Evolutionary conservation across 2,329 filamentous ascomycete species (phyloP).

Genomic region (Alternaria solani): DNA sequence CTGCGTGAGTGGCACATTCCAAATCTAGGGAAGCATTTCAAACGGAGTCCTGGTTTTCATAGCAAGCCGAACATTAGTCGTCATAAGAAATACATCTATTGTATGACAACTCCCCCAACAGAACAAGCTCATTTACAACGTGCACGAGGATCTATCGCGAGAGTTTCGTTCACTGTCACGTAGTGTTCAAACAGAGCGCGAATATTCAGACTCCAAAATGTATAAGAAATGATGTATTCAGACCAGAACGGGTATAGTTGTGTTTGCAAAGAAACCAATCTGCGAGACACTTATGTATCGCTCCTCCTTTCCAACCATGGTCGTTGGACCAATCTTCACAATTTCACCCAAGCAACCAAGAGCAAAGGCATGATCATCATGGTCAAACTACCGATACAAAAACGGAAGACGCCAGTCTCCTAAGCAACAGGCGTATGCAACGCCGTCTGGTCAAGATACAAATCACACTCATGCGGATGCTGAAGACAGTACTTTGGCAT

Average conservation of each 20-base stretch:
- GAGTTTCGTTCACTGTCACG: background rate
- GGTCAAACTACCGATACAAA: background rate
- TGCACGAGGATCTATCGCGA: background rate
- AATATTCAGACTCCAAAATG: background rate
- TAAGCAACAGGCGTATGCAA: slow-evolving; percentile 2
- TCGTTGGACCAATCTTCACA: background rate
- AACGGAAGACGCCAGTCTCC: background rate
- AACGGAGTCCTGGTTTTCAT: background rate
- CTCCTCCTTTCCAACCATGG: background rate
- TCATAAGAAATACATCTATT: background rate
- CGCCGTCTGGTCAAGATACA: slow-evolving; percentile 60
- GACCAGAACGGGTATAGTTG: background rate
- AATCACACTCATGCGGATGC: slow-evolving; percentile 66
- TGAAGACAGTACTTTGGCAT: slow-evolving; percentile 67
- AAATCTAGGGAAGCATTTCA: background rate
- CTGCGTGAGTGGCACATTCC: background rate
- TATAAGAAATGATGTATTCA: background rate
- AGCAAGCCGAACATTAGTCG: background rate
- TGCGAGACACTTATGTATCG: background rate
- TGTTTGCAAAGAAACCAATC: background rate
- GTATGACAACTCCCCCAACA: background rate
- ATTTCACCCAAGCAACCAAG: background rate
- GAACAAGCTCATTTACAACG: background rate
- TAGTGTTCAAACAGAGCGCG: background rate
- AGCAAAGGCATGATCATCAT: background rate